A percentile compares a stretch with the other conserved stretches of the same genome.
These are phyloP conservation scores for Liquidambar formosana DNA, from an alignment of 164 flowering plant species.

Conservation along the genomic window DNA sequence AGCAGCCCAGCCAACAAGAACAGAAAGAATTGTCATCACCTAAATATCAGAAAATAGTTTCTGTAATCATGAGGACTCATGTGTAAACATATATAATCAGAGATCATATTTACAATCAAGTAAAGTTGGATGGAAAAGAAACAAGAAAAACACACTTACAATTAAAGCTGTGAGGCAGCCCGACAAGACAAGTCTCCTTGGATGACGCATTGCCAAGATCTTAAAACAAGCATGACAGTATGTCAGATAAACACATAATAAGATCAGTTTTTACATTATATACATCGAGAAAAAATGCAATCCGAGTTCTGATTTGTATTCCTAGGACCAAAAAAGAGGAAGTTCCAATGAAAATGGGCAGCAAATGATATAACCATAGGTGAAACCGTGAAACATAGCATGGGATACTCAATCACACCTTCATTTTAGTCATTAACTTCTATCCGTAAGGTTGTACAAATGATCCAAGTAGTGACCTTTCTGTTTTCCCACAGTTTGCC, in stretches of 20 bases:
- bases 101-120: constrained; percentile 4
- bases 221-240: constrained; percentile 30
- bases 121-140: neutral
- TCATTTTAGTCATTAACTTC: no score
- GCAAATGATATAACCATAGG: neutral
- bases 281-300: neutral
- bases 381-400: neutral
- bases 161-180: constrained; percentile 86
- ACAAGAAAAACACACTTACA: constrained; percentile 48
- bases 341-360: neutral
- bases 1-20: constrained; percentile 92
- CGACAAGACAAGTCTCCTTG: constrained; percentile 81
- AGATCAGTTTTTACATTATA: neutral
- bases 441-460: neutral
- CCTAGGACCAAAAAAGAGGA: neutral
- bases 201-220: constrained; percentile 99
- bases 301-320: neutral
- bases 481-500: neutral
- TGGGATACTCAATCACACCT: no score
- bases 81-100: neutral
- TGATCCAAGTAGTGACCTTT: neutral
- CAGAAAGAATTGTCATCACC: constrained; percentile 96
- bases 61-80: constrained; percentile 6
- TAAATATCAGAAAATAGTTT: constrained; percentile 26
- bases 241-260: constrained; percentile 12